Base-by-base conservation (phyloP, 202 grass and related monocot genomes). In the Schoenoplectus triqueter region DNA sequence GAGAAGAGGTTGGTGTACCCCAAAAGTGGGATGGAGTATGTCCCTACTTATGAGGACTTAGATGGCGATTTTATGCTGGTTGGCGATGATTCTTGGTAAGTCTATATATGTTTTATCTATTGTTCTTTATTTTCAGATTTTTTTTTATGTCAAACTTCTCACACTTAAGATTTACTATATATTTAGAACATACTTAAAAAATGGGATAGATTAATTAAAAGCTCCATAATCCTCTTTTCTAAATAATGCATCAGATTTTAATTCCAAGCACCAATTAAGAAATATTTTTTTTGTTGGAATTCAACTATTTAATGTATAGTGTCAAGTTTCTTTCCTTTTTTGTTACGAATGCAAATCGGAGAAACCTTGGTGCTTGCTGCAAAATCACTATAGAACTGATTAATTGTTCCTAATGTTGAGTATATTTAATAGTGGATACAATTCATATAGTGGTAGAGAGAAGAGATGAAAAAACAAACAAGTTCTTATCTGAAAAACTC, bases 71-170 rank as follows among this genome's bases (percentile, higher is more conserved):
- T 91, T 88, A 95, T 98, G 92, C 92, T 95, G 13, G 95, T 98
- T 84, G 95, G 95, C 81, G 95, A 98, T 86, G 95, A 95, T 69
- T 91, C 95, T 13, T 98, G 95, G 95, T 98, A 95, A 89, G 91
- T 65, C 5, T 47, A 54, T n/a, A 64, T 72, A 31, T 31, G 31
- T 31, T 31, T 87, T 1, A 15, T 50, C 56, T 64, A 9, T 49
- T 49, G 0, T 72, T 49, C 49, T 48, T 1, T 19, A 41, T 41
- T 48, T 49, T 31, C 44, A 49, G 45, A 49, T 49, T 49, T 18
- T 49, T 18, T 49, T 48, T 19, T n/a, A 49, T 49, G n/a, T 45
- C 69, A 50, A 72, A 72, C 13, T 78, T 57, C 13, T 42, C 51
- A 10, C 51, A 57, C 15, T 57, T 77, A 56, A 55, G 57, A 57